These are phyloP conservation scores for Geranomyces variabilis DNA, from an alignment of 192 early-diverging fungal genomes.

Conservation along the genomic window DNA sequence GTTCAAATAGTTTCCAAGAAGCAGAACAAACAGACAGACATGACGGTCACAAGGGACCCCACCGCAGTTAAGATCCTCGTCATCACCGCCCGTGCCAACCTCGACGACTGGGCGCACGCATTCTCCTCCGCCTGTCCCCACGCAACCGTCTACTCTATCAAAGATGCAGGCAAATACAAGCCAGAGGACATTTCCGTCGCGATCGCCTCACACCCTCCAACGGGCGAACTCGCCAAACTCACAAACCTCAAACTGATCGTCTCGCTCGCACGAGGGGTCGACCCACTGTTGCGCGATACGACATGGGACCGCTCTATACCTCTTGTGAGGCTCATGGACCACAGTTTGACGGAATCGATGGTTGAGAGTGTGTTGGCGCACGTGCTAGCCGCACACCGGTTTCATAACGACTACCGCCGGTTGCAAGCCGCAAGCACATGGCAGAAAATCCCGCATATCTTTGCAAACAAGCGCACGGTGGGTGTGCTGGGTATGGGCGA, in stretches of 20 bases:
- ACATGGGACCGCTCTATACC: background rate
- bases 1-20: too few relatives aligned
- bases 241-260: constrained; percentile 2
- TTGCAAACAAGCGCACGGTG: background rate
- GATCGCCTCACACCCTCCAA: background rate
- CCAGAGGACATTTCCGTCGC: background rate
- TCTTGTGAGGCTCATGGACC: background rate
- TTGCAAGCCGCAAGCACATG: background rate
- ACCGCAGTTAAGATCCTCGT: background rate
- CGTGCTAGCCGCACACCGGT: background rate
- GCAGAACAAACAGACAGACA: too few relatives aligned
- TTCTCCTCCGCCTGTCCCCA: background rate
- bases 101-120: background rate
- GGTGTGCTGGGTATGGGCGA: constrained; percentile 13
- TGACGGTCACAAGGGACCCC: too few relatives aligned
- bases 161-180: background rate
- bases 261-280: background rate
- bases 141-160: constrained; percentile 3
- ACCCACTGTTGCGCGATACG: background rate
- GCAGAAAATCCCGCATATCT: background rate
- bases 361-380: background rate
- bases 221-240: background rate
- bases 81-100: background rate
- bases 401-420: background rate
- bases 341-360: background rate